Base-by-base conservation (phyloP, 306 rosid species). In the Ziziphus jujuba region DNA sequence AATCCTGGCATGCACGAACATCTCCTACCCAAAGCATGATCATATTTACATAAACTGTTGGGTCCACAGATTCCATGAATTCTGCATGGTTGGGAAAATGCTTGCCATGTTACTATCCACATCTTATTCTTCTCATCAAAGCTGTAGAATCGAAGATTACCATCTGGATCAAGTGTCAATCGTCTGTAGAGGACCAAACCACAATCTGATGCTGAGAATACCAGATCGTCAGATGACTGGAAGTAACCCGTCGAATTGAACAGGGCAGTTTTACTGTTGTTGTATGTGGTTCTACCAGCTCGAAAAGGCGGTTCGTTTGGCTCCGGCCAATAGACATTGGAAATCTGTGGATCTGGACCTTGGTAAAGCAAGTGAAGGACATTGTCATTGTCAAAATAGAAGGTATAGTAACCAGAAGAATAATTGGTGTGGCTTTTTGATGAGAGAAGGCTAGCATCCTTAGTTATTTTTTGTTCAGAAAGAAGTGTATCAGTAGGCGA, bases 401-500 rank as follows among this genome's bases (percentile, higher is more conserved):
- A 38, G 11, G 44, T 10, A 40, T 85, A 85, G 43, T 76, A 85
- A 16, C 95, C 87, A 0, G 88, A 61, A 16, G 88, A 82, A 9
- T 68, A 59, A 74, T 84, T 84, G 6, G 70, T 82, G 9, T 49
- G 61, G 61, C 86, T 84, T 76, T 77, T 76, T 9, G 88, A 73
- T 2, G 87, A 84, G 53, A 81, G 60, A 0, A 87, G 62, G 35
- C 60, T 71, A 9, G 80, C 40, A 19, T 38, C 24, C 55, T 80
- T 66, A 9, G 80, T 84, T 70, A 87, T 59, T 15, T 9, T 49
- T 57, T 87, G 92, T 10, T 50, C 67, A 51, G 89, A 84, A 3
- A 87, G 56, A 59, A 87, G 87, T 0, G 92, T 87, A 33, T 84
- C 84, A 0, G 89, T 81, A 0, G 89, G 89, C 9, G 63, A 87